A percentile compares a stretch with the other conserved stretches of the same genome.
Evolutionary conservation across 2,329 filamentous ascomycete species (phyloP).

Genomic region (Ceratocystis harringtonii): DNA sequence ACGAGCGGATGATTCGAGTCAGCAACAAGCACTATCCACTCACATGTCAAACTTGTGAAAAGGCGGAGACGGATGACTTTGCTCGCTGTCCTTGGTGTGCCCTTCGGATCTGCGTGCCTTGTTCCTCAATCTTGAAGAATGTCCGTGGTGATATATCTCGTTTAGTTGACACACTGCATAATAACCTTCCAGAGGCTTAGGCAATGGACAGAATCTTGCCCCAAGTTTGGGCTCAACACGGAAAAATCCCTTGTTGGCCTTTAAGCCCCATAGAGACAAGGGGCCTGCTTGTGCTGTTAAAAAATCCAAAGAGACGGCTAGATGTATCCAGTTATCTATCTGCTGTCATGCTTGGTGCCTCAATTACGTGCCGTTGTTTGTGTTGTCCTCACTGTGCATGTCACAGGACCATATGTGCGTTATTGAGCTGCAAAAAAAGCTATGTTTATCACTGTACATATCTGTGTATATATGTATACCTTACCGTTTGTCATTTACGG

Average conservation of each 20-base stretch:
- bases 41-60: constrained; percentile 36
- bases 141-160: constrained; percentile 29
- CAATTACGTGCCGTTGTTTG: too few species aligned
- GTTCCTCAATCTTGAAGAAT: constrained; percentile 29
- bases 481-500: too few species aligned
- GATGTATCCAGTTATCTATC: too few species aligned
- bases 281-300: neutral
- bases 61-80: constrained; percentile 26
- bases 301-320: neutral
- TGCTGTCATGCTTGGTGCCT: too few species aligned
- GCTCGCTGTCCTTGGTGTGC: constrained; percentile 37
- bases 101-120: constrained; percentile 37
- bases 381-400: too few species aligned
- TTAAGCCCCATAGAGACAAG: neutral
- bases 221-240: neutral
- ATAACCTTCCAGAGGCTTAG: neutral
- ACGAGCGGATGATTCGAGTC: constrained; percentile 34
- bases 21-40: constrained; percentile 36
- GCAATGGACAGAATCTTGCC: neutral
- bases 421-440: neutral
- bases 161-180: neutral
- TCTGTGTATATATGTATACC: neutral
- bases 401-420: too few species aligned
- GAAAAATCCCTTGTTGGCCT: neutral
- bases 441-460: neutral